These are phyloP conservation scores for Scheffersomyces titani DNA, from an alignment of 1,139 yeast species.

Conservation along the genomic window DNA sequence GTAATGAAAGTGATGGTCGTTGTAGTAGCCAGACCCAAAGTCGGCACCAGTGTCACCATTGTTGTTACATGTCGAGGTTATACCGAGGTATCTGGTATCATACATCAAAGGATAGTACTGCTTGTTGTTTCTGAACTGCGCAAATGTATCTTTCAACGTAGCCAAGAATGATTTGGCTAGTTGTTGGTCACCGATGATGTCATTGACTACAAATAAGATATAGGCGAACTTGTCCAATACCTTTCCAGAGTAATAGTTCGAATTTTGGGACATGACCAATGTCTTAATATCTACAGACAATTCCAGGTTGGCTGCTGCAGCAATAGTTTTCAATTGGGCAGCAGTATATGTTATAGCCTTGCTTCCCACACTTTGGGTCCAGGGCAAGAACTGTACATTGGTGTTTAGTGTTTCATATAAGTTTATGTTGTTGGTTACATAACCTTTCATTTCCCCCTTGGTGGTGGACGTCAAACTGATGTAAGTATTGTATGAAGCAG, in stretches of 20 bases:
- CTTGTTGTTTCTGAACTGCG: slow-evolving; percentile 47
- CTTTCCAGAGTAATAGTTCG: slow-evolving; percentile 70
- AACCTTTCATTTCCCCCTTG: slow-evolving; percentile 65
- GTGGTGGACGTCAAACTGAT: slow-evolving; percentile 57
- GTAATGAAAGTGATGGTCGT: slow-evolving; percentile 80
- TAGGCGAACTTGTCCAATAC: slow-evolving; percentile 76
- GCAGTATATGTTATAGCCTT: slow-evolving; percentile 42
- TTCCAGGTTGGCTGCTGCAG: slow-evolving; percentile 58
- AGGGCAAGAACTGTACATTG: slow-evolving; percentile 62
- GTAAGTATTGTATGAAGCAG: slow-evolving; percentile 40
- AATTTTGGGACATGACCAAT: slow-evolving; percentile 49
- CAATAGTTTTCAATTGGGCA: slow-evolving; percentile 54
- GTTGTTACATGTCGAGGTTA: slow-evolving; percentile 63
- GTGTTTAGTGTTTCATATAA: slow-evolving; percentile 54
- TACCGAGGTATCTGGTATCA: slow-evolving; percentile 67
- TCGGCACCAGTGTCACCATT: slow-evolving; percentile 40
- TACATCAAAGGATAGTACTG: slow-evolving; percentile 65
- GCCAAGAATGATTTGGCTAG: slow-evolving; percentile 50
- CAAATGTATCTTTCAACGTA: slow-evolving; percentile 55
- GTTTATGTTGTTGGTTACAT: slow-evolving; percentile 46
- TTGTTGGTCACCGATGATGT: slow-evolving; percentile 55
- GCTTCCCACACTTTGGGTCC: slow-evolving; percentile 26
- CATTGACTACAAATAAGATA: slow-evolving; percentile 62
- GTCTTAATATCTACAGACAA: slow-evolving; percentile 55
- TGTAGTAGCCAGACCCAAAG: slow-evolving; percentile 69